Evolutionary conservation across 169 alveolate species (phyloP).

Genomic region (Besnoitia besnoiti): DNA sequence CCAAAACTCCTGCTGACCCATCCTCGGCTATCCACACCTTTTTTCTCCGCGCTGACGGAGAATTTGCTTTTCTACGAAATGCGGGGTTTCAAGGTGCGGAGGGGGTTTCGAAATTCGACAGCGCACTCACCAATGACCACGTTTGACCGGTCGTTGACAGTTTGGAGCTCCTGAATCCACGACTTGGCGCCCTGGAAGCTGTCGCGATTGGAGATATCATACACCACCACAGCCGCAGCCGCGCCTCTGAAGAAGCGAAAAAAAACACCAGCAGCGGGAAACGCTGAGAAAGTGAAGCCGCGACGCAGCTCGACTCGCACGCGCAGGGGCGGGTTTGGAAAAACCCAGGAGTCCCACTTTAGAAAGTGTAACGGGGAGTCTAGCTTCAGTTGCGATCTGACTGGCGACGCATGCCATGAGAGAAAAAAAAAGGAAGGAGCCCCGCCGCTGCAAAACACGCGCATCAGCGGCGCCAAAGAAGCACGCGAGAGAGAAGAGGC

Average conservation of each 20-base stretch:
- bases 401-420: background rate
- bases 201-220: conserved; percentile 83
- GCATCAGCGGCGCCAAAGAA: too few relatives aligned
- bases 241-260: conserved; percentile 81
- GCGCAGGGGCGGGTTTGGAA: too few relatives aligned
- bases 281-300: background rate
- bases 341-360: too few relatives aligned
- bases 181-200: conserved; percentile 84
- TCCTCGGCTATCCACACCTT: too few relatives aligned
- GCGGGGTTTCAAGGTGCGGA: background rate
- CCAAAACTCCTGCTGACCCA: too few relatives aligned
- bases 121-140: conserved; percentile 56
- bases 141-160: conserved; percentile 71
- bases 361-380: too few relatives aligned
- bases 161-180: conserved; percentile 84
- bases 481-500: too few relatives aligned
- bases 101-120: background rate
- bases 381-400: too few relatives aligned
- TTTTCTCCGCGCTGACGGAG: too few relatives aligned
- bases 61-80: too few relatives aligned
- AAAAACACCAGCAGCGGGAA: background rate
- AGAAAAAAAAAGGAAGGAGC: background rate
- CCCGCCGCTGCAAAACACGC: background rate
- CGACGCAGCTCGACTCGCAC: too few relatives aligned
- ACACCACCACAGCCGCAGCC: conserved; percentile 87